Evolutionary conservation across 2,329 filamentous ascomycete species (phyloP), one percentile per base, ranked within the genome.

Genomic region (Sclerotinia borealis): DNA sequence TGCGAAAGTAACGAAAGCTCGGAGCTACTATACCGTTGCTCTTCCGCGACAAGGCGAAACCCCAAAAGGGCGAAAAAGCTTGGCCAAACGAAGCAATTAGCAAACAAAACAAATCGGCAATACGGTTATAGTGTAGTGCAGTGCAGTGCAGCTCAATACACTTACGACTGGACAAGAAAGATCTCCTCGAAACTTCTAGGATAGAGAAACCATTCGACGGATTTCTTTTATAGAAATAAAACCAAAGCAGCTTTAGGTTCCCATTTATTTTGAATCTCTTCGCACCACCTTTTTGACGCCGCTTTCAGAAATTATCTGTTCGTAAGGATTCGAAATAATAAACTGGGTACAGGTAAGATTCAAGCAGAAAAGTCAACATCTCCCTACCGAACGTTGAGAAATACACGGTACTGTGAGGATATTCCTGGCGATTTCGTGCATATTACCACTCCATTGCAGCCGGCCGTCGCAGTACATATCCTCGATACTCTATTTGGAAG

Each of bases 381-480:
- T 47, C 41, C 51, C 25, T 62, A 37, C 51, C 51, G 60, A 36
- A 63, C 60, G 60, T 63, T 63, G 60, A 58, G 48, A 63, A 41
- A 55, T 48, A 49, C 51, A 58, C 60, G 60, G 43, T 34, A 63
- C 60, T 63, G 31, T 51, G 60, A 58, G 43, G 51, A 34, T 63
- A 63, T 58, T 58, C 60, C 60, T 63, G 34, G 60, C 34, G 34
- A 63, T 63, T 63, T 49, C 60, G 60, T 63, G 60, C 60, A 63
- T 63, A 58, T 63, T 43, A 41, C 50, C 52, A 47, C 31, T 41
- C 43, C 51, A 63, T 63, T 63, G 34, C 60, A 63, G 60, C 60
- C 43, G 51, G 60, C 60, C 43, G 51, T 62, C 51, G 34, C 60
- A 34, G 9, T 39, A 62, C 51, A 39, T 49, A 62, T 37, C 34